Conservation (phyloP, 1,284 basidiomycete species). For the Microbotryomycetes sp. region DNA sequence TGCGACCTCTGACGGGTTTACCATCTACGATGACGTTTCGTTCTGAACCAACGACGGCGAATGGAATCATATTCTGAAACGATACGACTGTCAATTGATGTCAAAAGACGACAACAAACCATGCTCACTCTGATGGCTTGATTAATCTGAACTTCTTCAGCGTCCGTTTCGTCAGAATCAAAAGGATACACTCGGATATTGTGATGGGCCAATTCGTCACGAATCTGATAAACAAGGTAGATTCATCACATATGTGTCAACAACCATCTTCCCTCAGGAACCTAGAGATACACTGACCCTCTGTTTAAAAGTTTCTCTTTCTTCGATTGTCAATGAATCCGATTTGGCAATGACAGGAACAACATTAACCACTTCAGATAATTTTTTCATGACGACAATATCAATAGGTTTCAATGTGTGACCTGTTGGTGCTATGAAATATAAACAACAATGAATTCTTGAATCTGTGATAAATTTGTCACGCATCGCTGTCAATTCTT, state of each 20-base stretch:
- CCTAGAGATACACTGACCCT: conserved; percentile 56
- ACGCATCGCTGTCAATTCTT: conserved; percentile 97
- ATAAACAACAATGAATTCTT: conserved; percentile 94
- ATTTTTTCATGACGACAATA: conserved; percentile 97
- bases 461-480: conserved; percentile 98
- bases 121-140: conserved; percentile 73
- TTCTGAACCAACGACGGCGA: conserved; percentile 94
- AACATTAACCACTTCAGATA: conserved; percentile 96
- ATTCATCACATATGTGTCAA: neutral
- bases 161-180: conserved; percentile 91
- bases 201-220: conserved; percentile 85
- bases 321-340: conserved; percentile 90
- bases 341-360: conserved; percentile 98
- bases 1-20: conserved; percentile 87
- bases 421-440: conserved; percentile 97
- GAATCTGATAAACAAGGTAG: conserved; percentile 54
- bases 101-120: neutral
- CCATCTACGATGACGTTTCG: conserved; percentile 90
- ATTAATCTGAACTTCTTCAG: conserved; percentile 82
- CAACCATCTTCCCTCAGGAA: neutral
- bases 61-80: conserved; percentile 79
- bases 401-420: conserved; percentile 70
- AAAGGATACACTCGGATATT: conserved; percentile 95
- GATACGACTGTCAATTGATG: conserved; percentile 5
- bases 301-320: conserved; percentile 86